A percentile compares a stretch with the other conserved stretches of the same genome.
phyloP scores from a whole-genome alignment of 106 monocot genomes.

The Apostasia shenzhenica region DNA sequence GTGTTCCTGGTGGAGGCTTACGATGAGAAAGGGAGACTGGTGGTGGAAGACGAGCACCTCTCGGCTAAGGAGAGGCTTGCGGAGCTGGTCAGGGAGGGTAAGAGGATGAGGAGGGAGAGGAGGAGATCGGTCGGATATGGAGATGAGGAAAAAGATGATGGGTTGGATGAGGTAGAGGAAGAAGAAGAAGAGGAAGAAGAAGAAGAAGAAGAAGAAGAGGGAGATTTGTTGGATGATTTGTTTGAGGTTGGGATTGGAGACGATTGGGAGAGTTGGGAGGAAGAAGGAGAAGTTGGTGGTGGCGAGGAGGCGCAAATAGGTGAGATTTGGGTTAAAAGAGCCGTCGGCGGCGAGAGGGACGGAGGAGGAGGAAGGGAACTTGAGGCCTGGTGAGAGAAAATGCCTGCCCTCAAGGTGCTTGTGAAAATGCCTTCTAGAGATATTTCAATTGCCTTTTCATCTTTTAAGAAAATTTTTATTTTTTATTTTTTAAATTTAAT shows the following conservation, averaged over 20 bases:
- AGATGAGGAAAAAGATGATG: conserved; percentile 17
- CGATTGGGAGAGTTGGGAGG: conserved; percentile 47
- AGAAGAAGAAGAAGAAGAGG: conserved; percentile 15
- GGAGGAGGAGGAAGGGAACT: background rate
- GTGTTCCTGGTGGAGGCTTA: conserved; percentile 88
- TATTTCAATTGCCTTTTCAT: too few species aligned
- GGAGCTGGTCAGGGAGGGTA: conserved; percentile 69
- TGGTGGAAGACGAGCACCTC: conserved; percentile 60
- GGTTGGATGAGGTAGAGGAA: conserved; percentile 16
- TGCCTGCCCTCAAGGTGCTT: background rate
- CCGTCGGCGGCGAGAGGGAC: background rate
- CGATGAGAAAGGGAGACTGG: conserved; percentile 56
- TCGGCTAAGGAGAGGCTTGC: conserved; percentile 36
- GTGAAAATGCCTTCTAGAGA: background rate
- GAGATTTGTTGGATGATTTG: conserved; percentile 51
- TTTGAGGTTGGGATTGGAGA: conserved; percentile 68
- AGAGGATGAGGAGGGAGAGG: conserved; percentile 62
- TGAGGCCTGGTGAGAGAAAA: conserved; percentile 12
- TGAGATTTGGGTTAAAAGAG: conserved; percentile 59
- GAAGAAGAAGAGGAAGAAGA: conserved; percentile 27
- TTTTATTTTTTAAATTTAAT: too few species aligned
- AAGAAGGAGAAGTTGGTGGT: conserved; percentile 9
- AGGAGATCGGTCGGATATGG: conserved; percentile 27
- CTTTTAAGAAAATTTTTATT: too few species aligned
- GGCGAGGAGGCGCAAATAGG: conserved; percentile 11